A percentile compares a stretch with the other conserved stretches of the same genome.
phyloP scores from a whole-genome alignment of 2,329 filamentous ascomycete species.

The Whalleya microplaca region DNA sequence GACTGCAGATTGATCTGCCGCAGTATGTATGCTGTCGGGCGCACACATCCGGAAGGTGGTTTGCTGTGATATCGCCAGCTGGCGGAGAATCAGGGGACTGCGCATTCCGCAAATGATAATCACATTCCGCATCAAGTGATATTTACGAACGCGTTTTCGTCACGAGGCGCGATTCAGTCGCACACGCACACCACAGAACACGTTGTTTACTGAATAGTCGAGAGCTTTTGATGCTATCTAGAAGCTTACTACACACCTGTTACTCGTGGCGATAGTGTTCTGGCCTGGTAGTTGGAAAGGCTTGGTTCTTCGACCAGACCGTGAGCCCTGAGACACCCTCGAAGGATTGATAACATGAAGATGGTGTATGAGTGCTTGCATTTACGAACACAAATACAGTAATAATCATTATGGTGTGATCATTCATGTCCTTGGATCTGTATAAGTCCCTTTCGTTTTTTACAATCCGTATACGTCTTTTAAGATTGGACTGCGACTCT shows the following conservation, averaged over 20 bases:
- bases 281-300: not conserved
- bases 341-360: not conserved
- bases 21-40: conserved; percentile 10
- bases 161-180: not conserved
- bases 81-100: not conserved
- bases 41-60: not conserved
- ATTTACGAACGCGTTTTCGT: not conserved
- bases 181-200: not conserved
- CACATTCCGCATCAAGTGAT: conserved; percentile 1
- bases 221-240: not conserved
- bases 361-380: not conserved
- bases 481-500: not conserved
- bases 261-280: not conserved
- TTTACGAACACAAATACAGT: not conserved
- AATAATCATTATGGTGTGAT: not conserved
- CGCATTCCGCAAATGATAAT: not conserved
- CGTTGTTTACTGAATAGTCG: not conserved
- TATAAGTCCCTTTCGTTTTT: not conserved
- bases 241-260: not conserved
- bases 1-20: conserved; percentile 9
- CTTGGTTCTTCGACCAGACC: not conserved
- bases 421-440: not conserved
- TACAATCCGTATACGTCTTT: not conserved
- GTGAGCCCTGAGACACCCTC: too few species aligned
- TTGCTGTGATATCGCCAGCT: not conserved